Base-by-base conservation (phyloP, 345 rosid genomes). In the Populus alba region DNA sequence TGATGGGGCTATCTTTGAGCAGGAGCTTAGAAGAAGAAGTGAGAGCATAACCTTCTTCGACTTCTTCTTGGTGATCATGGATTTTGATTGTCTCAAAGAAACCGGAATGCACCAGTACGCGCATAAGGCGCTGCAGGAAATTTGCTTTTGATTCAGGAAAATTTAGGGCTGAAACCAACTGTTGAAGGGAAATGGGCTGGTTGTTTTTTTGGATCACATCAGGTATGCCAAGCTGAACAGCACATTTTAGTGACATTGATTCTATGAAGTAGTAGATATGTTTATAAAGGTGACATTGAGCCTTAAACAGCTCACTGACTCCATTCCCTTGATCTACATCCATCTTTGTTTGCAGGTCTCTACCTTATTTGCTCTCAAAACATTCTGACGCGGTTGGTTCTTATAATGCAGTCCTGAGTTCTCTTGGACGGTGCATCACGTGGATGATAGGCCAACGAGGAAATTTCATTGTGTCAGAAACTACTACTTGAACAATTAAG, bases 161-260 rank as follows among this genome's bases (percentile, higher is more conserved):
- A 2, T 59, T 25, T 22, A 81, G 80, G 6, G 49, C 70, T 15
- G 77, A 66, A 73, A 63, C 74, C 55, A 81, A 35, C 73, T 81
- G 77, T 1, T 18, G 8, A 45, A 81, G 83, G 13, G 74, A 51
- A n/a, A 77, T 69, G 31, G 83, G 77, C 7, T 47, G 38, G 3
- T 55, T 27, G 2, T 67, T 62, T 38, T 25, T 72, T 23, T 72
- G 73, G 66, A 81, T 72, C 3, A 35, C 47, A 27, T 81, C 83
- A 23, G 83, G 80, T 66, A 81, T 76, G 57, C 80, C 77, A 3
- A 76, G 69, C 43, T 81, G 71, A 47, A 68, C 62, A 38, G 73
- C 76, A 59, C 79, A 81, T 71, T 81, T 81, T 7, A 81, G 55
- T 1, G 73, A 75, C 79, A 80, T 75, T 47, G 83, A 81, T 3